Evolutionary conservation across 129 eudicot genomes (phyloP).

Genomic region (Smallanthus sonchifolius): DNA sequence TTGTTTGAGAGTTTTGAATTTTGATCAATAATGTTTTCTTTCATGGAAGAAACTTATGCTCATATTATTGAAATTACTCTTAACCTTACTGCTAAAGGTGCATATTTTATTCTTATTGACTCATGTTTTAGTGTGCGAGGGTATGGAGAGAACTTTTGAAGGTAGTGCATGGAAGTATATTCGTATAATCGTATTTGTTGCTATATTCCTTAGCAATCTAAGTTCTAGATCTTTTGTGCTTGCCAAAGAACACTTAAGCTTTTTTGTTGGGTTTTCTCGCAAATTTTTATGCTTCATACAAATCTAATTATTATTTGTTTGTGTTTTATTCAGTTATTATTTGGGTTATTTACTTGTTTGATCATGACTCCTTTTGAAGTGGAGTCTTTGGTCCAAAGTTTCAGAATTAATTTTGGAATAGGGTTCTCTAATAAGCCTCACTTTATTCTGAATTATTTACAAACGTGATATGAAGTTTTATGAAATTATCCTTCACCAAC

Average conservation of each 20-base stretch:
- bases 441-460: not conserved
- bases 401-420: conserved; percentile 3
- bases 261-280: not conserved
- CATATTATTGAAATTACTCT: not conserved
- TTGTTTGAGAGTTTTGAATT: not conserved
- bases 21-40: not conserved
- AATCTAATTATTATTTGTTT: not conserved
- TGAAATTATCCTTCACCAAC: not conserved
- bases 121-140: not conserved
- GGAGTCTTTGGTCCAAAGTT: not conserved
- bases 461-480: not conserved
- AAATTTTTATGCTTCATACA: not conserved
- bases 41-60: not conserved
- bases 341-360: not conserved
- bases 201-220: not conserved
- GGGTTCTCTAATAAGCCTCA: not conserved
- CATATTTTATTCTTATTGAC: not conserved
- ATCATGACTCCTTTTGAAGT: not conserved
- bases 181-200: not conserved
- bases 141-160: not conserved
- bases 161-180: not conserved
- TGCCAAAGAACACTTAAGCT: not conserved
- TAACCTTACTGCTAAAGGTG: not conserved
- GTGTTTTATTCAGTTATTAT: not conserved
- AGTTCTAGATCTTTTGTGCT: not conserved